Percentiles rank a stretch among this genome's conserved stretches.
phyloP scores from a whole-genome alignment of 495 filamentous ascomycete species.

The Xylaria flabelliformis region DNA sequence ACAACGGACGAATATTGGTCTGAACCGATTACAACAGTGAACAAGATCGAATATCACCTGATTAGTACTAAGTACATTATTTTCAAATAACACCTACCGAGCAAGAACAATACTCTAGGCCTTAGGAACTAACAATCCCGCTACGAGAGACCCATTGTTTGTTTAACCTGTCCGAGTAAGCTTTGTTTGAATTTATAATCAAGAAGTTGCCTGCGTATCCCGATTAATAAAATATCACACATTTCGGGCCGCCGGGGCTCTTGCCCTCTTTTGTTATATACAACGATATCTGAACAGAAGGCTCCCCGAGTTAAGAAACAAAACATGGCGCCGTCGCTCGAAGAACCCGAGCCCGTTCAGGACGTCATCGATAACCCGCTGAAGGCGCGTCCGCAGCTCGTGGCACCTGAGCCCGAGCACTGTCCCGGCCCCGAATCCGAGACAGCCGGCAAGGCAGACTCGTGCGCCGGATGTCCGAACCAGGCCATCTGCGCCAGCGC shows the following conservation, averaged over 20 bases:
- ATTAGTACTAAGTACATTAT: background rate
- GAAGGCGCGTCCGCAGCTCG: conserved; percentile 75
- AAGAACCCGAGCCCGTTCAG: conserved; percentile 67
- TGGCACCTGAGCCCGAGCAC: conserved; percentile 95
- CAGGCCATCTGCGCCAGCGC: conserved; percentile 92
- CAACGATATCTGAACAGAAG: background rate
- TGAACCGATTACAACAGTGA: background rate
- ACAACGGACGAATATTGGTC: conserved; percentile 13
- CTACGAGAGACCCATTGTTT: conserved; percentile 3
- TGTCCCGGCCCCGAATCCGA: conserved; percentile 94
- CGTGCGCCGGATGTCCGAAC: conserved; percentile 94
- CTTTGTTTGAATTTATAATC: conserved; percentile 41
- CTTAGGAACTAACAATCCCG: background rate
- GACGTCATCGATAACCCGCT: conserved; percentile 72
- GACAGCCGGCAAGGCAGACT: conserved; percentile 81
- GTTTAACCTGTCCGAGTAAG: conserved; percentile 24
- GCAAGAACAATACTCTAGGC: background rate
- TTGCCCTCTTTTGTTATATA: background rate
- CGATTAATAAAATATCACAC: background rate
- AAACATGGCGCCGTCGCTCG: conserved; percentile 72
- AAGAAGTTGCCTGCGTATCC: conserved; percentile 14
- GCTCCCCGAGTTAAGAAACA: background rate
- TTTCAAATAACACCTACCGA: background rate
- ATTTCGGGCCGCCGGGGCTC: conserved; percentile 1
- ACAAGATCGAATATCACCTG: background rate